Conservation (phyloP, 768 basidiomycete genomes). For the Peribolospora kevripleyi region DNA sequence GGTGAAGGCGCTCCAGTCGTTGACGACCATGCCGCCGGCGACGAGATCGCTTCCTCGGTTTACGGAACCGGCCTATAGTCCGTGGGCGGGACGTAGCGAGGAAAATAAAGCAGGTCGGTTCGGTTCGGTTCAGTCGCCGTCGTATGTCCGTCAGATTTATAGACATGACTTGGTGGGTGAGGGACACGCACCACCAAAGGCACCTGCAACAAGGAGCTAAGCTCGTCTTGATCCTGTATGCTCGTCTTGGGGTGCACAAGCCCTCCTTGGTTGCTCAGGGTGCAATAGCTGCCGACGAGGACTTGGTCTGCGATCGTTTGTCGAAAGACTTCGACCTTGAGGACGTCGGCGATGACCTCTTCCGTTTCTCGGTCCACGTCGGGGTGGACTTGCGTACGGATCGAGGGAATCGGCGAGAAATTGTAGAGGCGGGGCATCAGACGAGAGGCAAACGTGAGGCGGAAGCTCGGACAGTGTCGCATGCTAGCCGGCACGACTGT, state of each 20-base stretch:
- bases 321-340: slow-evolving; percentile 96
- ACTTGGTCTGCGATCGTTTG: slow-evolving; percentile 95
- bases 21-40: slow-evolving; percentile 90
- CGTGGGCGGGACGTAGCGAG: not conserved
- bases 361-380: slow-evolving; percentile 96
- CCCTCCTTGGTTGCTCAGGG: slow-evolving; percentile 86
- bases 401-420: no score
- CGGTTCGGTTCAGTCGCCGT: not conserved
- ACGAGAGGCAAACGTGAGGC: no score
- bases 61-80: slow-evolving; percentile 67
- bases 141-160: not conserved
- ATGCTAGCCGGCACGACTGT: no score
- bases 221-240: slow-evolving; percentile 88
- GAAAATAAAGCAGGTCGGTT: not conserved
- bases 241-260: slow-evolving; percentile 95
- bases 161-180: not conserved
- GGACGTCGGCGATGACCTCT: slow-evolving; percentile 96
- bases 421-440: no score
- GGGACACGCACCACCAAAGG: slow-evolving; percentile 58
- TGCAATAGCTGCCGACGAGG: slow-evolving; percentile 86
- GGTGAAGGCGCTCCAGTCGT: slow-evolving; percentile 99
- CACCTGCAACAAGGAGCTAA: slow-evolving; percentile 76
- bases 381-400: slow-evolving; percentile 42
- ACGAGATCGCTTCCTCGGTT: slow-evolving; percentile 96
- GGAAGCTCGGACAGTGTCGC: no score